Evolutionary conservation across 2,329 filamentous ascomycete genomes (phyloP), one percentile per base, ranked within the genome.

Genomic region (Colletotrichum tofieldiae): DNA sequence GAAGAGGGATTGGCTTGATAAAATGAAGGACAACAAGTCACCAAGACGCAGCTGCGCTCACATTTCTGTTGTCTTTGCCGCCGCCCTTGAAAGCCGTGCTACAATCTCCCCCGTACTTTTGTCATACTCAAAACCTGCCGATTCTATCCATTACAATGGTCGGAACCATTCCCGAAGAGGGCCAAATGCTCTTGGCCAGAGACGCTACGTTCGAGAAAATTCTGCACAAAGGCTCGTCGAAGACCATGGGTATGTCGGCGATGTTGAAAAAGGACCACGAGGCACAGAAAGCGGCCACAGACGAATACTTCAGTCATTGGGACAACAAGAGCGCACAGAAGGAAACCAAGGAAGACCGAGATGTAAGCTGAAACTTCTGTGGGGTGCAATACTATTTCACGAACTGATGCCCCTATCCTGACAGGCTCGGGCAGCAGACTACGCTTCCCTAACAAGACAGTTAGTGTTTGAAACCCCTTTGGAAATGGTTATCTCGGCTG

Each of bases 251-350:
- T 75, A 88, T 96, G 78, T 84, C 88, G 75, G 94, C 96, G 78
- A 95, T 98, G 91, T 87, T 97, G 79, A 87, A 88, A 81, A 99
- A 99, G 87, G 92, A 96, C 82, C 76, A 78, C 39, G 79, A 86
- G 39, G 94, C 94, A 9, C 93, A 97, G 80, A 90, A 94, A 81
- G 92, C 92, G 64, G 94, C 94, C 58, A 90, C 95, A 37, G 93
- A 96, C 80, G 94, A 97, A 82, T 98, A 98, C 85, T 97, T 97
- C 87, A 97, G 97, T 88, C 95, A 97, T 82, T 98, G 94, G 93
- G 94, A 98, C 83, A 93, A 96, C 86, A 95, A 97, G 85, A 84
- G 86, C 56, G 93, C 86, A 41, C 91, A 89, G 74, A 89, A 92
- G 52, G 96, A 99, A 89, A 98, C 96, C 1, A 90, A 92, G 66